Evolutionary conservation across 441 rosid genomes (phyloP).

Genomic region (Viola pubescens): DNA sequence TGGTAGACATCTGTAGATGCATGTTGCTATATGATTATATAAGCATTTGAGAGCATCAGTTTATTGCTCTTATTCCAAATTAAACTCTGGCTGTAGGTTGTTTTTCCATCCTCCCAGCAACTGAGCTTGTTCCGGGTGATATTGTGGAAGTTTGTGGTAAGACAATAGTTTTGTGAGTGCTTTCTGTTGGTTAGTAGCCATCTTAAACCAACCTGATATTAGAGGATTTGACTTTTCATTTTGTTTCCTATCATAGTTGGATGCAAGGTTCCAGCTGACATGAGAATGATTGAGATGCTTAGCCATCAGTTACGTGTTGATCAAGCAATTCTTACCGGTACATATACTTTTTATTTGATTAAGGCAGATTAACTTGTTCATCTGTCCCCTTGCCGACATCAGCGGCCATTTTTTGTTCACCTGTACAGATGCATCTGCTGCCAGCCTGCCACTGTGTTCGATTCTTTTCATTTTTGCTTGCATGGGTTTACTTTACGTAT

Average conservation of each 20-base stretch:
- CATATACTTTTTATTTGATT: conserved; percentile 12
- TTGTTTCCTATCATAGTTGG: conserved; percentile 53
- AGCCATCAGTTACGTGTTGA: conserved; percentile 86
- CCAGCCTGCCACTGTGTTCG: no score
- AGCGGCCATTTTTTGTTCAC: no score
- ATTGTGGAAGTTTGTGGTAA: conserved; percentile 89
- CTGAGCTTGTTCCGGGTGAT: conserved; percentile 97
- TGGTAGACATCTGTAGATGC: neutral
- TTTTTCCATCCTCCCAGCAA: conserved; percentile 89
- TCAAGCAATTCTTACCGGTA: conserved; percentile 99
- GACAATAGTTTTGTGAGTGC: conserved; percentile 19
- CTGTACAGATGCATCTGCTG: no score
- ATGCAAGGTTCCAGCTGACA: conserved; percentile 97
- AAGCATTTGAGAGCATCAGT: neutral
- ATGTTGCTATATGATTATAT: neutral
- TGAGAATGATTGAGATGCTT: conserved; percentile 94
- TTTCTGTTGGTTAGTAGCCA: conserved; percentile 6
- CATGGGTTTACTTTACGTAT: no score
- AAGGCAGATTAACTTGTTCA: neutral
- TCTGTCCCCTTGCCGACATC: no score
- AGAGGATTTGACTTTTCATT: conserved; percentile 19
- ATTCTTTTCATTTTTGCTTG: no score
- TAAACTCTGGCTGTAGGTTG: conserved; percentile 54
- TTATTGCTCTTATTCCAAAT: no score
- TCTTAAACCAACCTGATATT: conserved; percentile 10